Conservation (phyloP, 1,284 basidiomycete genomes). For the Ganoderma sp. region DNA sequence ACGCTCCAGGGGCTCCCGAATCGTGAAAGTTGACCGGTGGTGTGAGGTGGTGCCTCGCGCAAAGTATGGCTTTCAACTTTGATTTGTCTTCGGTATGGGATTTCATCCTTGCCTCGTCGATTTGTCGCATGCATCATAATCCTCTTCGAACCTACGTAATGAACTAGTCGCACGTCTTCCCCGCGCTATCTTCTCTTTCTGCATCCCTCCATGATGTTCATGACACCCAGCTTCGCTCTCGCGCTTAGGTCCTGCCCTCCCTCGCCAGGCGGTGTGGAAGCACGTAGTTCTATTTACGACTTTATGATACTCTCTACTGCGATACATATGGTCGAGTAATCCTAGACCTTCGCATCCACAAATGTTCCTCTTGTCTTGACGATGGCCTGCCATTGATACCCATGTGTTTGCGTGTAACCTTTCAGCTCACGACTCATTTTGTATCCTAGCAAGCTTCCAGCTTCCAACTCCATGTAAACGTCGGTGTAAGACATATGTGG, state of each 20-base stretch:
- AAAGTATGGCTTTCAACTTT: neutral
- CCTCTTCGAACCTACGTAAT: slow-evolving; percentile 24
- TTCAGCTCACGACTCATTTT: neutral
- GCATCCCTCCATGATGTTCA: slow-evolving; percentile 8
- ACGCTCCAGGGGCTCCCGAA: slow-evolving; percentile 31
- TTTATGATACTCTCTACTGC: slow-evolving; percentile 19
- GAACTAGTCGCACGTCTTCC: slow-evolving; percentile 15
- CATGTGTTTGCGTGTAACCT: neutral
- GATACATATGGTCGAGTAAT: slow-evolving; percentile 33
- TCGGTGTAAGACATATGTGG: too few species aligned
- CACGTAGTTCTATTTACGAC: slow-evolving; percentile 11
- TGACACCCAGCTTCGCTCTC: neutral
- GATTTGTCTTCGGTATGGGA: slow-evolving; percentile 8
- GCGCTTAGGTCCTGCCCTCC: neutral
- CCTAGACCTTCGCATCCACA: slow-evolving; percentile 21
- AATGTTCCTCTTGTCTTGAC: slow-evolving; percentile 1
- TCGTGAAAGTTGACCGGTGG: slow-evolving; percentile 9
- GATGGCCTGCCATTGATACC: slow-evolving; percentile 12
- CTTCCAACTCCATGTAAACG: neutral
- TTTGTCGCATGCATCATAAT: slow-evolving; percentile 13
- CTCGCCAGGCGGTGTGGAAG: neutral
- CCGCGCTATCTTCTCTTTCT: slow-evolving; percentile 12
- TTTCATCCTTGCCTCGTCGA: slow-evolving; percentile 9
- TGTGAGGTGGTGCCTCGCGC: neutral
- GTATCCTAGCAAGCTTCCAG: neutral